phyloP scores from a whole-genome alignment of 176 grass and related monocot species.

The Oryza brachyantha region DNA sequence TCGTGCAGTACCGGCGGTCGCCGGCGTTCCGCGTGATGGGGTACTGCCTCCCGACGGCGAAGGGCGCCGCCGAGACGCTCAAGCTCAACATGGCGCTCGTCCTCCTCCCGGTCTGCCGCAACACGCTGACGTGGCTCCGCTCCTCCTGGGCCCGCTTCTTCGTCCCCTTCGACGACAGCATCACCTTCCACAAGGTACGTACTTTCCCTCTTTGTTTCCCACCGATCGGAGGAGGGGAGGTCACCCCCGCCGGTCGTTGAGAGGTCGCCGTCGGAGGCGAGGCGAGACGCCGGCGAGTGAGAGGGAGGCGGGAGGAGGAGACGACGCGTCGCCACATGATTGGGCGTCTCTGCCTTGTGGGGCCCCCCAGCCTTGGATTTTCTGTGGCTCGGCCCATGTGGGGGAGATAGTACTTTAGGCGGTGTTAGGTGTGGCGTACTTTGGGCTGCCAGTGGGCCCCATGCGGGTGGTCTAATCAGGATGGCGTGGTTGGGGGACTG shows the following conservation, averaged over 20 bases:
- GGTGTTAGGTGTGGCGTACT: neutral
- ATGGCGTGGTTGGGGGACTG: neutral
- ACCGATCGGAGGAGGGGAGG: too few relatives aligned
- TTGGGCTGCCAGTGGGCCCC: neutral
- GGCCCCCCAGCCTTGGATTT: neutral
- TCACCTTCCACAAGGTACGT: conserved; percentile 63
- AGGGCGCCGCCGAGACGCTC: conserved; percentile 54
- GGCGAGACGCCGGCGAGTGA: neutral
- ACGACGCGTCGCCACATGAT: neutral
- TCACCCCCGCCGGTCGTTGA: neutral
- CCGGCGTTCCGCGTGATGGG: conserved; percentile 51
- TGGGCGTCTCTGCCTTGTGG: neutral
- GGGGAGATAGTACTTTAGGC: neutral
- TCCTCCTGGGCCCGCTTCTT: conserved; percentile 45
- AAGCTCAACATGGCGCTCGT: conserved; percentile 65
- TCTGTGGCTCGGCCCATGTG: neutral
- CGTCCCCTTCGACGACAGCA: conserved; percentile 63
- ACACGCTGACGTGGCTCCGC: conserved; percentile 51
- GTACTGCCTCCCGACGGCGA: conserved; percentile 46
- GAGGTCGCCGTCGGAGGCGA: conserved; percentile 3
- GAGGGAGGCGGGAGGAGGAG: neutral
- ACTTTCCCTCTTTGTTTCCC: neutral
- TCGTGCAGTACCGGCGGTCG: conserved; percentile 46
- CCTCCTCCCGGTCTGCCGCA: conserved; percentile 51
- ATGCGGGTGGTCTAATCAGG: neutral